phyloP scores from a whole-genome alignment of 306 rosid genomes.

The Castanea crenata region DNA sequence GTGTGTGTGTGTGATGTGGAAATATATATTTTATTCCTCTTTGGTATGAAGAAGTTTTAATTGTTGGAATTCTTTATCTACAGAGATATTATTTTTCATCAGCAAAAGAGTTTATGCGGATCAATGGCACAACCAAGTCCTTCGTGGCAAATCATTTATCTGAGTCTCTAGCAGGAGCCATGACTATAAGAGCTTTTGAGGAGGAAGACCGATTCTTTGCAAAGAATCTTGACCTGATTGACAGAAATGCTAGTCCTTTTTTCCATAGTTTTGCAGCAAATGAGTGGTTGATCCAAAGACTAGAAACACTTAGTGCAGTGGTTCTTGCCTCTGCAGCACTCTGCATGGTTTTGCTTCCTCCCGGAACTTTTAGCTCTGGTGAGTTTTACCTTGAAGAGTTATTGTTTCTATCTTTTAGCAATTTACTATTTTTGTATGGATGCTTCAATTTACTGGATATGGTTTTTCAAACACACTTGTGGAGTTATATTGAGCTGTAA shows the following conservation, averaged over 20 bases:
- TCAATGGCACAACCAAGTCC: slow-evolving; percentile 85
- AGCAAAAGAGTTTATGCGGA: slow-evolving; percentile 76
- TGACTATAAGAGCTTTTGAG: slow-evolving; percentile 79
- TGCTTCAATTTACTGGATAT: not conserved
- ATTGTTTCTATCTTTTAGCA: not conserved
- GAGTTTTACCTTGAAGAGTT: slow-evolving; percentile 3
- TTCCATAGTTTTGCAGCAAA: slow-evolving; percentile 76
- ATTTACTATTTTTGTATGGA: not conserved
- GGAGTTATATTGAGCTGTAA: not conserved
- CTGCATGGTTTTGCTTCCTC: slow-evolving; percentile 76
- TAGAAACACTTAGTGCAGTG: slow-evolving; percentile 65
- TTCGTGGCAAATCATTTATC: slow-evolving; percentile 77
- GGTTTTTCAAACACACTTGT: not conserved
- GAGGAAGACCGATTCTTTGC: slow-evolving; percentile 66
- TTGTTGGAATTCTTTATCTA: not conserved
- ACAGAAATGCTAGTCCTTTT: slow-evolving; percentile 69
- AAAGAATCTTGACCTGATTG: slow-evolving; percentile 58
- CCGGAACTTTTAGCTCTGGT: slow-evolving; percentile 71
- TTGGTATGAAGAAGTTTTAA: not conserved
- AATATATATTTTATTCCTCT: not conserved
- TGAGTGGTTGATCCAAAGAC: slow-evolving; percentile 83
- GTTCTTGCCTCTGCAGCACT: slow-evolving; percentile 69
- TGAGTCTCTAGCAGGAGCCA: slow-evolving; percentile 81
- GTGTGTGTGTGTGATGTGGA: no score
- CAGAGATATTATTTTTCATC: slow-evolving; percentile 75